Evolutionary conservation across 495 filamentous ascomycete species (phyloP), one percentile per base, ranked within the genome.

Genomic region (Xeromyces bisporus): DNA sequence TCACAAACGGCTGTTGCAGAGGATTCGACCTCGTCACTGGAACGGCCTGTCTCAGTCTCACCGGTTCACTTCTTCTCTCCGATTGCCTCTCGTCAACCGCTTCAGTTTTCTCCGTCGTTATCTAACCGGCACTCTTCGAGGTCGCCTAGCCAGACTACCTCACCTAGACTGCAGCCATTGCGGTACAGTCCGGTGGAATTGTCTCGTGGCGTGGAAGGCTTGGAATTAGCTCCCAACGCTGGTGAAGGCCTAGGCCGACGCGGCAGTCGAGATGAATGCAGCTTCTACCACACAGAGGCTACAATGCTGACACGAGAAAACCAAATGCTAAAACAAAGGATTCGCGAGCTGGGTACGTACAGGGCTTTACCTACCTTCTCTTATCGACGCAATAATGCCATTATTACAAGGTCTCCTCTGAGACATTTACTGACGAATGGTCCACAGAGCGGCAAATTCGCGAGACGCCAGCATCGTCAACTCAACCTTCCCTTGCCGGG

Each of bases 251-350:
- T 33, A 29, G 46, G 43, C 15, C 55, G 61, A 23, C 52, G 60
- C 17, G 43, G 58, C 7, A 64, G 69, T 34, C 64, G 80, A 15
- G 83, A 91, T 47, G 86, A 93, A 47, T 72, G 69, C 38, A 73
- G 80, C 10, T 93, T 82, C 50, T 92, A 93, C 39, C 84, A 93
- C 50, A 82, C 86, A 2, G 89, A 97, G 55, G 85, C 82, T 2
- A 73, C 81, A 41, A 87, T 73, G 60, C 57, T 97, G 38, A 66
- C 70, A 12, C 64, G 89, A 26, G 89, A 97, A 60, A 97, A 97
- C 44, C 80, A 91, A 50, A 91, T 97, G 77, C 58, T 97, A 34
- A 74, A 75, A 32, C 66, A 75, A 44, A 69, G 89, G 29, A 83
- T 93, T 28, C 70, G 81, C 21, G 87, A 93, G 46, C 58, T 96